Percentiles rank a stretch among this genome's conserved stretches.
These are phyloP conservation scores for Stephanodiscus minutulus DNA, from an alignment of 108 stramenopile species.

Conservation along the genomic window DNA sequence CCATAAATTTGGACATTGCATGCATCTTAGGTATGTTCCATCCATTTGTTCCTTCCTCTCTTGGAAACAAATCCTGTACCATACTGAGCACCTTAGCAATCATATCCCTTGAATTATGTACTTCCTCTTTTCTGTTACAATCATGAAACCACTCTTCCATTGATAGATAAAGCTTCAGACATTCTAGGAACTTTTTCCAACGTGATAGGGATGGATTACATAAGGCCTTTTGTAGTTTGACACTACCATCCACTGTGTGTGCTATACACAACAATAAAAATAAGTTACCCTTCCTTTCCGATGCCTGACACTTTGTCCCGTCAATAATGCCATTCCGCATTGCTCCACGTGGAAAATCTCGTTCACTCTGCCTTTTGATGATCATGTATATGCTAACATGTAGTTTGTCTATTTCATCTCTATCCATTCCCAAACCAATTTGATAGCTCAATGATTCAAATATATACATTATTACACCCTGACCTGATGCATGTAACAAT, in stretches of 20 bases:
- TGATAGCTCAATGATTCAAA: neutral
- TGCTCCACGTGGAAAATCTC: neutral
- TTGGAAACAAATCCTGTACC: neutral
- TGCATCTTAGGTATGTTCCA: neutral
- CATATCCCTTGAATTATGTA: neutral
- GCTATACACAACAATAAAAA: neutral
- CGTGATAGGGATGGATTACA: neutral
- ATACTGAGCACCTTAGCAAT: slow-evolving; percentile 1
- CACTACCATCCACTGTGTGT: neutral
- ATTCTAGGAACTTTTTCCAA: neutral
- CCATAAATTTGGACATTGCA: neutral
- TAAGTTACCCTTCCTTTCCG: slow-evolving; percentile 2
- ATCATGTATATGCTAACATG: neutral
- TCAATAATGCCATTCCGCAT: neutral
- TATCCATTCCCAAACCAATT: neutral
- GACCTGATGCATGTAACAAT: slow-evolving; percentile 5
- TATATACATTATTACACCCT: neutral
- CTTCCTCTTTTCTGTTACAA: neutral
- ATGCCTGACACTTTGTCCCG: neutral
- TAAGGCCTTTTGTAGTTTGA: neutral
- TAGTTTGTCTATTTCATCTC: neutral
- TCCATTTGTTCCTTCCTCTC: neutral
- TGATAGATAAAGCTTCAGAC: slow-evolving; percentile 1
- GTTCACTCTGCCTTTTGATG: neutral
- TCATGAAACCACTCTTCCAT: slow-evolving; percentile 9